Conservation (phyloP, 176 grass and related monocot species). For the Phragmites australis region DNA sequence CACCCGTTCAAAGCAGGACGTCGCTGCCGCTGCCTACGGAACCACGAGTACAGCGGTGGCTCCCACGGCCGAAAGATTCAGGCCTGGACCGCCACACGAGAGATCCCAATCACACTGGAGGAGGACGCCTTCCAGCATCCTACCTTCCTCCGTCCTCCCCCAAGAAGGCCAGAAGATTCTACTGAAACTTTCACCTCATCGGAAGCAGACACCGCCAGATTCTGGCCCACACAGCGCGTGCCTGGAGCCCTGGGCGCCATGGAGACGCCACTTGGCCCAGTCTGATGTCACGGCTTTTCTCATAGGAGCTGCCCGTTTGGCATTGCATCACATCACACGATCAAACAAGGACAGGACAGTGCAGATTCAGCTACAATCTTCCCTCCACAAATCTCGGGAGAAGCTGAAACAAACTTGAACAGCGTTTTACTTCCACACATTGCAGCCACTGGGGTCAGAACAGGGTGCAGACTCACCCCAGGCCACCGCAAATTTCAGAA, state of each 20-base stretch:
- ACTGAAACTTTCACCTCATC: conserved; percentile 18
- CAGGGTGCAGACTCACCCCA: background rate
- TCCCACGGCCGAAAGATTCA: conserved; percentile 22
- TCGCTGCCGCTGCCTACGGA: background rate
- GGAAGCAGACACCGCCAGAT: background rate
- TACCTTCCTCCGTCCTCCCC: background rate
- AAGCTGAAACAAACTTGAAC: conserved; percentile 40
- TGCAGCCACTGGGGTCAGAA: conserved; percentile 20
- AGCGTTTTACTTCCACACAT: conserved; percentile 25
- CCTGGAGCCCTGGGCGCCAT: background rate
- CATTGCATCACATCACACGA: conserved; percentile 36
- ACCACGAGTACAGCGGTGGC: conserved; percentile 9
- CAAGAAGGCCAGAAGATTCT: conserved; percentile 28
- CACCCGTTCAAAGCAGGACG: background rate
- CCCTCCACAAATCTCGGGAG: conserved; percentile 35
- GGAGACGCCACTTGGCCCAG: background rate
- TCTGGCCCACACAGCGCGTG: conserved; percentile 21
- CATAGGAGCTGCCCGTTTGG: conserved; percentile 3
- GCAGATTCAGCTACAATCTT: background rate
- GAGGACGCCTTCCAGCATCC: background rate
- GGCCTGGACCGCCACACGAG: background rate
- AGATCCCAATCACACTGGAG: conserved; percentile 9
- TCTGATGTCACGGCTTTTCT: conserved; percentile 36
- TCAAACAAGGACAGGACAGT: background rate
- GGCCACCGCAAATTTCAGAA: conserved; percentile 3